Base-by-base conservation (phyloP, 495 filamentous ascomycete genomes). In the Hypoxylon cercidicola region DNA sequence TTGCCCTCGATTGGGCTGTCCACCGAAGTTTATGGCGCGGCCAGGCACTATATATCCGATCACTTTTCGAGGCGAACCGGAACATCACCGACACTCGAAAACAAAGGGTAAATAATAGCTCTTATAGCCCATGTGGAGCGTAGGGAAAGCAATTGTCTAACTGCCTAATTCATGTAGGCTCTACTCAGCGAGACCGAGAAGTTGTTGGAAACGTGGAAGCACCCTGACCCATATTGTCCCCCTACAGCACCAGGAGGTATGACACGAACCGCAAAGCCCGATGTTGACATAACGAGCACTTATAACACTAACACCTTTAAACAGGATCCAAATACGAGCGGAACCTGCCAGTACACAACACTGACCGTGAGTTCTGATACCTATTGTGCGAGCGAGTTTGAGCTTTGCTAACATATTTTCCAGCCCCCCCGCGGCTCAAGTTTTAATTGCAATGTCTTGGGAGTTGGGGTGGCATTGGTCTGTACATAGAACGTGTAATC, bases 261-360 rank as follows among this genome's bases (percentile, higher is more conserved):
- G 86, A 73, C n/a, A 52, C n/a, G 10, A 11, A 12, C 46, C 23
- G 43, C 16, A 55, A 20, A 39, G 44, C 50, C 45, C 76, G 39
- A 77, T 23, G 5, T n/a, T 1, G 7, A 32, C 7, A 15, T 53
- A 55, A 41, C 30, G 19, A 35, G 2, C 35, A 9, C 13, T 0
- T 18, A 58, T 59, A 21, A 32, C 59, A n/a, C 74, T 74, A 50
- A 72, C 58, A 21, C 30, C 37, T 11, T 35, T 39, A 54, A 54
- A 1, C 60, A 97, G 93, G 93, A 55, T 97, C 92, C 55, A 98
- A 98, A 83, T 98, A 89, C 77, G 95, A 98, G 78, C 85, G 95
- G 74, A 99, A 98, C 73, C 72, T 99, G 41, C 93, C 93, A 19
- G 81, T 83, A 51, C 93, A 86, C 20, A 87, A 86, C 70, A 80